Base-by-base conservation (phyloP, 148 eudicot species). In the Chenopodium formosanum region DNA sequence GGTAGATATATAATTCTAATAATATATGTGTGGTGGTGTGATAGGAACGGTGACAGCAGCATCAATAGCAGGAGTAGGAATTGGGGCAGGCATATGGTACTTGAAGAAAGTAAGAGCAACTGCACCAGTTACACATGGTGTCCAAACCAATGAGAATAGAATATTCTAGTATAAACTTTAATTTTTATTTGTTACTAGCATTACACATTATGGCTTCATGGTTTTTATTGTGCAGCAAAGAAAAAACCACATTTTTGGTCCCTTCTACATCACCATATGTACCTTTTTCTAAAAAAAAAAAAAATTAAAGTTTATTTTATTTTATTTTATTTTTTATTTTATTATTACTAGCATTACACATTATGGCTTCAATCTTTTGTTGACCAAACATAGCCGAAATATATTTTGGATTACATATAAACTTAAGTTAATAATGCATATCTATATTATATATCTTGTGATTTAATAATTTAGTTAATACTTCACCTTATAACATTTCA, bases 91-190 rank as follows among this genome's bases (percentile, higher is more conserved):
- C 3, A 80, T 93, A 48, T 92, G 90, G 93, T 95, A 93, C 76
- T 80, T 94, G 86, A 93, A 84, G 84, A 95, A 90, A 85, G 52
- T 95, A 85, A 95, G 91, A 81, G 91, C 93, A 22, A 91, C 89
- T 78, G 93, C 94, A 63, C 97, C 97, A 11, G 97, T 95, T 29
- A 90, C 97, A 29, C 94, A 91, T 83, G 99, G 99, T 56, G 97
- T 95, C 75, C 91, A 91, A 85, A 93, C 88, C 86, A 93, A 85
- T 85, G 97, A 95, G 80, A 95, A 95, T 67, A 86, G 97, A 82
- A 81, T 94, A 75, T 95, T 91, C 82, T 95, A 75, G 82, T 4
- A 7, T 19, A 17, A 7, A 17, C 3, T 40, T 70, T 40, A 40
- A 6, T 40, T 40, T 37, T 37, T 1, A 1, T 1, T 62, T 20